Evolutionary conservation across 371 early-diverging fungal species (phyloP).

Genomic region (Mucor lusitanicus): DNA sequence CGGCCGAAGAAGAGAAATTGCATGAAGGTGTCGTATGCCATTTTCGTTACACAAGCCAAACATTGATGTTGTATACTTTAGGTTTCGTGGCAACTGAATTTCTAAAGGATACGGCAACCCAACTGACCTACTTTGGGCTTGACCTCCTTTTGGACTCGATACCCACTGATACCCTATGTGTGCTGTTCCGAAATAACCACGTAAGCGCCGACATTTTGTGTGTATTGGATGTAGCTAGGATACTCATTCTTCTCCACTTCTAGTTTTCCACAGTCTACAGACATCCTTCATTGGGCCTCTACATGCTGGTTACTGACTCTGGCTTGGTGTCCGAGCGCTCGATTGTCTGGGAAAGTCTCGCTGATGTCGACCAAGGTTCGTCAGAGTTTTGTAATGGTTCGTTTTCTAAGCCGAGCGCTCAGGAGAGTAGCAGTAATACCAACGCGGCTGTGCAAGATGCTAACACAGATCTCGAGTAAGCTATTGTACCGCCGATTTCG

Average conservation of each 20-base stretch:
- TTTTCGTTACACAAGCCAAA: background rate
- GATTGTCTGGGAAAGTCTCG: slow-evolving; percentile 79
- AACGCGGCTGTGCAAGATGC: slow-evolving; percentile 30
- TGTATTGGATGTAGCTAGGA: background rate
- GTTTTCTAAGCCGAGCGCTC: slow-evolving; percentile 47
- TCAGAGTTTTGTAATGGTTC: slow-evolving; percentile 68
- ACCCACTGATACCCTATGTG: slow-evolving; percentile 64
- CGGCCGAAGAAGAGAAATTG: slow-evolving; percentile 29
- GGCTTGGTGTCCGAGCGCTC: slow-evolving; percentile 67
- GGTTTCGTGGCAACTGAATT: slow-evolving; percentile 66
- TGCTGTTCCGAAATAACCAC: slow-evolving; percentile 93
- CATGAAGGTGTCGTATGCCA: slow-evolving; percentile 27
- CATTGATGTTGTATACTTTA: slow-evolving; percentile 9
- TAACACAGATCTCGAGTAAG: slow-evolving; percentile 34
- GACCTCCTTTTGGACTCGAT: slow-evolving; percentile 61
- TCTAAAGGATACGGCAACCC: slow-evolving; percentile 75
- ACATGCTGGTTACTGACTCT: slow-evolving; percentile 86
- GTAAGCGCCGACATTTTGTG: slow-evolving; percentile 31
- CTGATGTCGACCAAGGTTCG: slow-evolving; percentile 67
- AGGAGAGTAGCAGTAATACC: slow-evolving; percentile 2
- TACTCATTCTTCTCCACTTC: no score
- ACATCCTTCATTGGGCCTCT: slow-evolving; percentile 64
- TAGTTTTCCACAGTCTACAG: slow-evolving; percentile 83
- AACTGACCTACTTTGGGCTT: slow-evolving; percentile 84
- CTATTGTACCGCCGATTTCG: background rate